Percentiles rank a stretch among this genome's conserved stretches.
Evolutionary conservation across 1,139 yeast species (phyloP).

Genomic region (Candida glucosophila): DNA sequence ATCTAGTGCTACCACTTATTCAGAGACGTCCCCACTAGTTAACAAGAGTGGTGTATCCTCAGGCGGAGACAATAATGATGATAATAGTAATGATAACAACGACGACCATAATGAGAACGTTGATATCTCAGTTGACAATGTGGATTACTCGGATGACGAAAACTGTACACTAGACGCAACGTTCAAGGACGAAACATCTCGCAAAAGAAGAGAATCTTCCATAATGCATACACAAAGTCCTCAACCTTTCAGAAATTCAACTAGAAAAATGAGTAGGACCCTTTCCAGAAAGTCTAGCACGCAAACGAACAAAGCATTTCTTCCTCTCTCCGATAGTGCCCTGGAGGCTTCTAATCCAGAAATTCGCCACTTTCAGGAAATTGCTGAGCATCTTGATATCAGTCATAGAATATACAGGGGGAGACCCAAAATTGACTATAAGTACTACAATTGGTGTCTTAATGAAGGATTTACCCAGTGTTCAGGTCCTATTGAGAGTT

Average conservation of each 20-base stretch:
- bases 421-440: constrained; percentile 32
- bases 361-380: constrained; percentile 16
- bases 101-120: constrained; percentile 21
- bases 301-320: constrained; percentile 30
- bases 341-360: constrained; percentile 9
- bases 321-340: constrained; percentile 13
- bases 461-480: constrained; percentile 43
- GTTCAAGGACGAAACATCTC: neutral
- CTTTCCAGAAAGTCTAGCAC: too few relatives aligned
- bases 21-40: neutral
- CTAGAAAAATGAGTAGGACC: neutral
- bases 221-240: too few relatives aligned
- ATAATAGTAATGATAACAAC: too few relatives aligned
- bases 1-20: neutral
- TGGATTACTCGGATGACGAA: constrained; percentile 10
- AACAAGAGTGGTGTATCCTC: neutral
- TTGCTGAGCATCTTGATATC: constrained; percentile 22
- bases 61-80: too few relatives aligned
- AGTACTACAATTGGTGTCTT: constrained; percentile 39
- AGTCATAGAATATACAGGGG: constrained; percentile 34
- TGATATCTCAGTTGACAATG: constrained; percentile 17
- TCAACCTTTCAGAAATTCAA: neutral
- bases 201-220: neutral
- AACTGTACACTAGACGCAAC: neutral
- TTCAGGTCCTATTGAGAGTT: constrained; percentile 35